Evolutionary conservation across 768 basidiomycete species (phyloP).

Genomic region (Pulveroboletus sp.): DNA sequence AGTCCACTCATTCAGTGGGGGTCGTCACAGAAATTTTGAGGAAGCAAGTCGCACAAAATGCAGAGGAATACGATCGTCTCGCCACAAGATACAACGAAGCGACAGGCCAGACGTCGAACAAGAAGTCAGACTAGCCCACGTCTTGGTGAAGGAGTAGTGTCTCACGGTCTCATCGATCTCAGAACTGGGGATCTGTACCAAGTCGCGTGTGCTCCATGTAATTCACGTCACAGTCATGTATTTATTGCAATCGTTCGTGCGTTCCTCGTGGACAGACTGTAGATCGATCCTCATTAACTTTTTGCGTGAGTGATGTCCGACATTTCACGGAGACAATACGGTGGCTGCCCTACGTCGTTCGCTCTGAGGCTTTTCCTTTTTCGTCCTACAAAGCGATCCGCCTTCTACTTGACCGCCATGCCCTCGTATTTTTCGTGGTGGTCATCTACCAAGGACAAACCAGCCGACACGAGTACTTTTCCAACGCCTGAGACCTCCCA

Average conservation of each 20-base stretch:
- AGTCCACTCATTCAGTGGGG: background rate
- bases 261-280: background rate
- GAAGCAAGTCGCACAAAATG: slow-evolving; percentile 77
- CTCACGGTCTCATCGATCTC: background rate
- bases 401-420: background rate
- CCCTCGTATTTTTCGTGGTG: slow-evolving; percentile 6
- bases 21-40: slow-evolving; percentile 60
- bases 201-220: background rate
- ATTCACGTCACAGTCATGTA: background rate
- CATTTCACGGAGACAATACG: background rate
- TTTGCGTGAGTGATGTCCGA: too few relatives aligned
- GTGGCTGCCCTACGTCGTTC: background rate
- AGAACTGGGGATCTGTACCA: background rate
- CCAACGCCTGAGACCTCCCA: background rate
- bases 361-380: slow-evolving; percentile 2
- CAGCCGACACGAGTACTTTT: background rate
- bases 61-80: slow-evolving; percentile 75
- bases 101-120: slow-evolving; percentile 56
- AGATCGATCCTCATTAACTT: background rate
- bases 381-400: background rate
- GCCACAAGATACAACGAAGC: slow-evolving; percentile 71
- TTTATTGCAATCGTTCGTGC: background rate
- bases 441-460: slow-evolving; percentile 4
- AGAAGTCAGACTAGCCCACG: slow-evolving; percentile 55
- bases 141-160: background rate